Conservation (phyloP, 2,329 filamentous ascomycete species). For the Tolypocladium guangdongense region DNA sequence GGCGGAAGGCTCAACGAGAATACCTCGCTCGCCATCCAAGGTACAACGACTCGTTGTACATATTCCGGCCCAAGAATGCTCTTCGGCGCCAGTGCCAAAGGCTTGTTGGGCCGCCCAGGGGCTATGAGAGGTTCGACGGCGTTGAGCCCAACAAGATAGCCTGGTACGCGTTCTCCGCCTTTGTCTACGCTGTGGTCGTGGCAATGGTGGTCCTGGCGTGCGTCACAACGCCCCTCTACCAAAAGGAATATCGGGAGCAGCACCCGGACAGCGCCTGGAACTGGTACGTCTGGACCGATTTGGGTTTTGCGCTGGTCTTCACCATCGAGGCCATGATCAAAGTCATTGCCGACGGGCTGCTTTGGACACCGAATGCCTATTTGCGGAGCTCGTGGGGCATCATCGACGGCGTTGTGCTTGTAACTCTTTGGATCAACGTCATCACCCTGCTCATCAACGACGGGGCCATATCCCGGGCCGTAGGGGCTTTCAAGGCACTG, state of each 20-base stretch:
- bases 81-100: constrained; percentile 76
- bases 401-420: constrained; percentile 81
- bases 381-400: constrained; percentile 94
- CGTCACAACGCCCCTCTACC: constrained; percentile 87
- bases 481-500: constrained; percentile 94
- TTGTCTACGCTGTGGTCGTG: constrained; percentile 89
- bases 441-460: constrained; percentile 71
- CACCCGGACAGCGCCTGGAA: constrained; percentile 53
- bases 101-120: constrained; percentile 84
- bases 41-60: constrained; percentile 86
- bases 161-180: constrained; percentile 88
- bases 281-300: constrained; percentile 93
- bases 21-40: constrained; percentile 78
- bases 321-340: constrained; percentile 81
- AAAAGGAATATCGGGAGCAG: constrained; percentile 68
- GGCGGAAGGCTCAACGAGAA: constrained; percentile 81
- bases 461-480: constrained; percentile 75
- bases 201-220: constrained; percentile 97
- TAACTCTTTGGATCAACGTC: constrained; percentile 94
- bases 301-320: constrained; percentile 82
- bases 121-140: constrained; percentile 77
- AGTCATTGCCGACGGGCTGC: constrained; percentile 85
- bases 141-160: constrained; percentile 78
- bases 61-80: constrained; percentile 70
- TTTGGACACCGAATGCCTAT: constrained; percentile 96